A percentile compares a stretch with the other conserved stretches of the same genome.
Evolutionary conservation across 2,329 filamentous ascomycete genomes (phyloP).

Genomic region (Nakataea oryzae): DNA sequence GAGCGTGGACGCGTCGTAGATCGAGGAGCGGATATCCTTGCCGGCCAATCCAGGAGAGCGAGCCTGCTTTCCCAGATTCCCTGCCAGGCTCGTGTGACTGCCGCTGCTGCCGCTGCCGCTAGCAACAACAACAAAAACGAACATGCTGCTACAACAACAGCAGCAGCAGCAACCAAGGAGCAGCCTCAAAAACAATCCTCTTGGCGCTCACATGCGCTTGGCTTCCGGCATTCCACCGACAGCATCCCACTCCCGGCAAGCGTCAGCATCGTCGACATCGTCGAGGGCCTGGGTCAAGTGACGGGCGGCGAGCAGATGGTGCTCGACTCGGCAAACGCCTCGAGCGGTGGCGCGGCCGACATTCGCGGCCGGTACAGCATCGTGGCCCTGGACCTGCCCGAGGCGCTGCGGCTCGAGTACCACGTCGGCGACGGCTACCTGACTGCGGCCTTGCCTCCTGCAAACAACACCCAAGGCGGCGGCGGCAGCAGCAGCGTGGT

Average conservation of each 20-base stretch:
- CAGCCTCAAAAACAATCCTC: not conserved
- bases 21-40: conserved; percentile 11
- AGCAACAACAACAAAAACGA: too few species aligned
- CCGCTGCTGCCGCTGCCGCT: not conserved
- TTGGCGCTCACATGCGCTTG: conserved; percentile 2
- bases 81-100: too few species aligned
- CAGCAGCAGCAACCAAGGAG: conserved; percentile 1
- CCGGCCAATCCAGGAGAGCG: conserved; percentile 19
- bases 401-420: conserved; percentile 48
- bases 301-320: conserved; percentile 36
- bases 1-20: conserved; percentile 11
- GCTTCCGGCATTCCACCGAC: conserved; percentile 20
- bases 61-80: conserved; percentile 20
- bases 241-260: conserved; percentile 32
- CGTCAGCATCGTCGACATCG: conserved; percentile 41
- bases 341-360: conserved; percentile 26
- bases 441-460: conserved; percentile 15
- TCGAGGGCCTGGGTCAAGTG: conserved; percentile 35
- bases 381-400: conserved; percentile 53
- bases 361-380: conserved; percentile 61
- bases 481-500: not conserved
- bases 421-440: conserved; percentile 34
- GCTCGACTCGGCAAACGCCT: conserved; percentile 48
- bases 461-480: not conserved
- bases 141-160: not conserved